Base-by-base conservation (phyloP, 2,329 filamentous ascomycete species). In the Trichoderma harzianum region DNA sequence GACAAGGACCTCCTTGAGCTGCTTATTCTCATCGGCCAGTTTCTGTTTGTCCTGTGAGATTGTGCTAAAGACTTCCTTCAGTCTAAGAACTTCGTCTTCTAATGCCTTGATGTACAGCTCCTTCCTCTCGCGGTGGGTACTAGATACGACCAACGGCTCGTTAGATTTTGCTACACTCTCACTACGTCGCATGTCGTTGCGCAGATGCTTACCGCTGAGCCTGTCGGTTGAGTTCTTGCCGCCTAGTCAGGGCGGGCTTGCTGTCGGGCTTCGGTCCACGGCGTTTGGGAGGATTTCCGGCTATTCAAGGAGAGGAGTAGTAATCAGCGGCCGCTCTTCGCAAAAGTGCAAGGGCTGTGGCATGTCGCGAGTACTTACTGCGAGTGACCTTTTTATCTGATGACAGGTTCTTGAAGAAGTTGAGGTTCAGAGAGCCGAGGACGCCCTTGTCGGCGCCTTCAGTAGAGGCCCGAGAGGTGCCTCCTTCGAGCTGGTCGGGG, bases 251-350 rank as follows among this genome's bases (percentile, higher is more conserved):
- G 58, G 96, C 95, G 21, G 96, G 96, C 80, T 97, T 98, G 84
- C 93, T 97, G 81, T 98, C 96, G 24, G 96, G 96, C 80, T 98
- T 98, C 0, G 96, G 96, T 1, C 96, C 96, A 81, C 96, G 90
- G 75, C 93, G 90, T 83, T 98, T 99, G 3, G 93, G 90, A 10
- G 92, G 87, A 78, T 96, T 92, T 60, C 94, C 95, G 85, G 97
- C 95, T 92, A 77, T 64, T 47, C 18, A 28, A 32, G 12, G 55
- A 32, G 28, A 34, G 1, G 11, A 26, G 43, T 3, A 18, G 8
- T 16, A 2, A 64, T 76, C 28, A 75, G 73, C 58, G n/a, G 39
- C 74, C 51, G 72, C 72, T 64, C 47, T 16, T 47, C 8, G 5
- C 36, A 7, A 39, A 10, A 32, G n/a, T 24, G n/a, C 43, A 18